Base-by-base conservation (phyloP, 805 yeast species). In the Ogataea zsoltii region DNA sequence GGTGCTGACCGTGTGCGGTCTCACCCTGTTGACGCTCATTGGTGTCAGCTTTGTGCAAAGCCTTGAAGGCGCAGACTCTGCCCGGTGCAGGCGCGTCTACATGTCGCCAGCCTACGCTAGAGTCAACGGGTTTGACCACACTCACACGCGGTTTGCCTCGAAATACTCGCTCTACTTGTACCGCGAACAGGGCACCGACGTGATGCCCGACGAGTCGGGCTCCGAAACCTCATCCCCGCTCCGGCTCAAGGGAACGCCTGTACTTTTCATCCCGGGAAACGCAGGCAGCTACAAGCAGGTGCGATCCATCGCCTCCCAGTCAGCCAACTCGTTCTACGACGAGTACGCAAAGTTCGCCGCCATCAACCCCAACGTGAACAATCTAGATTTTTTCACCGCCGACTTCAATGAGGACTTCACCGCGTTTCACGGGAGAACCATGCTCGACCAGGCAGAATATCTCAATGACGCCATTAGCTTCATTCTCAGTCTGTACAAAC, bases 371-470 rank as follows among this genome's bases (percentile, higher is more conserved):
- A 58, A 63, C 26, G 65, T 69, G 2, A 62, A 69, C 42, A 80
- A 79, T 52, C 69, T 88, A 42, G 99, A 94, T 63, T 86, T 91
- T 63, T 92, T 90, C 62, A 74, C 95, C 1, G 95, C 96, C 1
- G 96, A 92, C 63, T 94, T 92, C 69, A 90, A 91, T 60, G 98
- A 91, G 66, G 98, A 94, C 60, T 83, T 89, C 56, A 90, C 97
- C 1, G 98, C 98, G 0, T 88, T 92, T 64, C 97, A 92, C 64
- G 99, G 99, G 0, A 75, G 92, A 54, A 91, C 98, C 2, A 72
- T 94, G 74, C 67, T 89, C 28, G 97, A 92, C 61, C 98, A 92
- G 68, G 96, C 97, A 0, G 96, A 88, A 63, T 92, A 86, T 62
- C 66, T 88, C 49, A 92, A 94, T 58, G 97, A 91, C 55, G 97